Evolutionary conservation across 257 asterid genomes (phyloP), one percentile per base, ranked within the genome.

Genomic region (Prunella vulgaris): DNA sequence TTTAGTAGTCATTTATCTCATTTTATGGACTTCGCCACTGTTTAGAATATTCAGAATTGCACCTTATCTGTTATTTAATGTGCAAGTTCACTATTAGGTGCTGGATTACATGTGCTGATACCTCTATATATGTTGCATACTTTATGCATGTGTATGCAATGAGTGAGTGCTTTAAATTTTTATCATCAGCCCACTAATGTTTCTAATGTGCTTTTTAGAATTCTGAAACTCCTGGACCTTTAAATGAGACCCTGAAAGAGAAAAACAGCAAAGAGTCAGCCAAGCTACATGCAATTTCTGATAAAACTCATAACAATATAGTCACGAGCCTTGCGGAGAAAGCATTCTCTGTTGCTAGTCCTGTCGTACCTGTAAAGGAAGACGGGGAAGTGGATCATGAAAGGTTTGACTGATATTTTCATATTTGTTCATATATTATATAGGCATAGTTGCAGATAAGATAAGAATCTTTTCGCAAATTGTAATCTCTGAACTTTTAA

Each of bases 331-430:
- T 94, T 68, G 93, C 99, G 10, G 97, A 91, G 86, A 94, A 91
- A 83, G 97, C 97, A 73, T 80, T 94, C 95, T 87, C 96, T 66
- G 95, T 94, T 76, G 99, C 99, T 79, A 78, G 93, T 81, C 97
- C 99, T 48, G 84, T 91, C 81, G 89, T 91, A 60, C 99, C 99
- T 65, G 79, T 84, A 53, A 94, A 84, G 74, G 92, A 86, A 81
- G 96, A 79, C 74, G 99, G 97, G 68, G 84, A 64, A 80, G 87
- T 94, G 77, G 99, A 94, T 85, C 97, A 94, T 8, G 97, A 89
- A 32, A 94, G 96, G 99, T 94, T 74, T 48, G 79, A 64, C 49
- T 22, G 59, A 54, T 49, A 58, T 57, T 10, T 20, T 64, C 68
- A 57, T 60, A 49, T 57, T 14, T 30, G 3, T 42, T 30, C 38